Evolutionary conservation across 306 rosid genomes (phyloP).

Genomic region (Hylodesmum podocarpum): DNA sequence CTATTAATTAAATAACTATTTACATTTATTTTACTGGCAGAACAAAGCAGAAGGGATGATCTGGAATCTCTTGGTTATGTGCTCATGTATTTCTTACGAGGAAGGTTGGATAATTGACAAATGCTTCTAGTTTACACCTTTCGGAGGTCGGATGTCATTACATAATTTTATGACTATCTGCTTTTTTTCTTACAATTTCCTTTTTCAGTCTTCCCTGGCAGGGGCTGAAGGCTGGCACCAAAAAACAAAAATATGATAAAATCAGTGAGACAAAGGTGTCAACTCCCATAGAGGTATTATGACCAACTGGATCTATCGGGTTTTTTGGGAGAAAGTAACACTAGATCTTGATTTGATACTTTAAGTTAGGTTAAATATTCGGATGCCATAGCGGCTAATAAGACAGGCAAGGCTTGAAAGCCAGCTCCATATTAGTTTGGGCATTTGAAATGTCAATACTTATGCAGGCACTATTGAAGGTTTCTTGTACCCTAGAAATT

Average conservation of each 20-base stretch:
- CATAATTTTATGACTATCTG: conserved; percentile 21
- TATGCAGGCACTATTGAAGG: background rate
- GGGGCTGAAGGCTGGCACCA: conserved; percentile 95
- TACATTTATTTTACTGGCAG: conserved; percentile 48
- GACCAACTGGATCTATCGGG: conserved; percentile 2
- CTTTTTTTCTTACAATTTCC: conserved; percentile 25
- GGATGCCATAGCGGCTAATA: conserved; percentile 8
- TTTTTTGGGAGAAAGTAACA: conserved; percentile 5
- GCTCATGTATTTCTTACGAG: conserved; percentile 95
- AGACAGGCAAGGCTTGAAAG: conserved; percentile 6
- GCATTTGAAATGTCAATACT: background rate
- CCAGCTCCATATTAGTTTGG: background rate
- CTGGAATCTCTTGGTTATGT: conserved; percentile 99
- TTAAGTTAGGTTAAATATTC: conserved; percentile 15
- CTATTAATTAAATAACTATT: conserved; percentile 32
- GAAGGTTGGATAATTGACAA: conserved; percentile 66
- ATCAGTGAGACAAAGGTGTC: conserved; percentile 95
- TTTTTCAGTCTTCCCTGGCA: conserved; percentile 97
- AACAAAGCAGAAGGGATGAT: conserved; percentile 99
- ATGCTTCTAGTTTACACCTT: conserved; percentile 20
- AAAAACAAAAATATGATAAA: conserved; percentile 94
- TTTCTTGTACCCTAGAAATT: conserved; percentile 3
- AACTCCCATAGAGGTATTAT: conserved; percentile 87
- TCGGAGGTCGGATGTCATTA: conserved; percentile 18
- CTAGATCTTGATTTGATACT: conserved; percentile 7